These are phyloP conservation scores for Cyberlindnera mycetangii DNA, from an alignment of 805 yeast species.

Conservation along the genomic window DNA sequence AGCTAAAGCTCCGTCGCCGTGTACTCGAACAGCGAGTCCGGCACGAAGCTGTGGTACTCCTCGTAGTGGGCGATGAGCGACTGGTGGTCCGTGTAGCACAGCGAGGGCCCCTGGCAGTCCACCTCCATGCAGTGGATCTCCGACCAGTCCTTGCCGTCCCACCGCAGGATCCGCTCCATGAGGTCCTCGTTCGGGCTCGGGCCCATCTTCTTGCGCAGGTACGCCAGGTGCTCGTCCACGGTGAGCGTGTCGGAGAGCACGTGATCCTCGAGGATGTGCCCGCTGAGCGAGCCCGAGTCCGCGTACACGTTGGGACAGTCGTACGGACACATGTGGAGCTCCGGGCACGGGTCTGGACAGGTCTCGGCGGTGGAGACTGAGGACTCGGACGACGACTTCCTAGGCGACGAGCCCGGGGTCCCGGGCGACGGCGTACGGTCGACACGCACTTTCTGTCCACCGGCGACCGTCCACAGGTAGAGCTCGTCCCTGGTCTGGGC, in stretches of 20 bases:
- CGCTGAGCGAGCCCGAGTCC: not conserved
- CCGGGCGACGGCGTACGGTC: too few relatives aligned
- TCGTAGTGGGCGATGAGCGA: conserved; percentile 9
- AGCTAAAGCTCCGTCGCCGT: not conserved
- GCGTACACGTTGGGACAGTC: not conserved
- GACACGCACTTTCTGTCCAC: not conserved
- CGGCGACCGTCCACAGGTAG: not conserved
- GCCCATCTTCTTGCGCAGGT: not conserved
- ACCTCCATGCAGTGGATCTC: conserved; percentile 4
- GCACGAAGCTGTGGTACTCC: conserved; percentile 10
- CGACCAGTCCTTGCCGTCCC: conserved; percentile 14
- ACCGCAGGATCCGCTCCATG: not conserved
- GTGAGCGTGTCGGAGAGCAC: not conserved
- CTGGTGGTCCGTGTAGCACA: conserved; percentile 1
- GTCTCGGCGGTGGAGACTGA: not conserved
- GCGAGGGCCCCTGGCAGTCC: conserved; percentile 1
- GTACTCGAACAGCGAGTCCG: conserved; percentile 9
- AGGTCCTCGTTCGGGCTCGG: not conserved
- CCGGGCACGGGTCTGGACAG: not conserved
- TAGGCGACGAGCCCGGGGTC: too few relatives aligned
- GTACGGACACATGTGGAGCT: conserved; percentile 4
- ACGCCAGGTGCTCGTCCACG: not conserved
- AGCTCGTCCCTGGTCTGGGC: not conserved
- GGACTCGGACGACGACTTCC: not conserved
- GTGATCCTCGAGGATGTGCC: conserved; percentile 8